Evolutionary conservation across 208 protist genomes (phyloP).

Genomic region (Cochliopodium minus): DNA sequence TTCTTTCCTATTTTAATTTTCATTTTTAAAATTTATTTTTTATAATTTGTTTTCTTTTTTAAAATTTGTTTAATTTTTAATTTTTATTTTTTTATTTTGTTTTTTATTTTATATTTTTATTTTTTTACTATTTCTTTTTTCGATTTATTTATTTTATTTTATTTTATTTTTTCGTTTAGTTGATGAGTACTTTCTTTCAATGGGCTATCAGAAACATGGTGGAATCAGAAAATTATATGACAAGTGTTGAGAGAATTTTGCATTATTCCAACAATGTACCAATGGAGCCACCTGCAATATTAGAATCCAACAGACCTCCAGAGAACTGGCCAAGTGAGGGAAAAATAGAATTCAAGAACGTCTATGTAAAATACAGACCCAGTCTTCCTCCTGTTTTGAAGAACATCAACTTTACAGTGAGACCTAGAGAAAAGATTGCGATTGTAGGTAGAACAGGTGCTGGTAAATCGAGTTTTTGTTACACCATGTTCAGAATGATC

Average conservation of each 20-base stretch:
- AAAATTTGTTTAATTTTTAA: too few species aligned
- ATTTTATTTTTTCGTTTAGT: too few species aligned
- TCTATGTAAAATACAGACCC: conserved; percentile 5
- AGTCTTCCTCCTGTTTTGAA: conserved; percentile 18
- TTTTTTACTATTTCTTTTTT: too few species aligned
- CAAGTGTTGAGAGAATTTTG: background rate
- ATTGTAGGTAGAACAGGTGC: conserved; percentile 56
- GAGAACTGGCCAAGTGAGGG: conserved; percentile 11
- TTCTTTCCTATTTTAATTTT: too few species aligned
- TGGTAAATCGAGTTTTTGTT: conserved; percentile 35
- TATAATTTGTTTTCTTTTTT: too few species aligned
- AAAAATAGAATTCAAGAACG: background rate
- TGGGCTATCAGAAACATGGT: background rate
- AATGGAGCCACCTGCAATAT: background rate
- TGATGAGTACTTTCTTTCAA: too few species aligned
- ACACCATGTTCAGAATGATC: conserved; percentile 8
- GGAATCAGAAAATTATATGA: background rate
- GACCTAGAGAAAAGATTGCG: conserved; percentile 41
- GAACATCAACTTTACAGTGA: conserved; percentile 25
- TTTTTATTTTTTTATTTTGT: too few species aligned
- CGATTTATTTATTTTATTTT: too few species aligned
- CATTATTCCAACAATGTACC: background rate
- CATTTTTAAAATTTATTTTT: too few species aligned
- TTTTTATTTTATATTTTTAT: too few species aligned
- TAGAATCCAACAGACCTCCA: background rate